phyloP scores from a whole-genome alignment of 768 basidiomycete genomes.

The Russula sp. region DNA sequence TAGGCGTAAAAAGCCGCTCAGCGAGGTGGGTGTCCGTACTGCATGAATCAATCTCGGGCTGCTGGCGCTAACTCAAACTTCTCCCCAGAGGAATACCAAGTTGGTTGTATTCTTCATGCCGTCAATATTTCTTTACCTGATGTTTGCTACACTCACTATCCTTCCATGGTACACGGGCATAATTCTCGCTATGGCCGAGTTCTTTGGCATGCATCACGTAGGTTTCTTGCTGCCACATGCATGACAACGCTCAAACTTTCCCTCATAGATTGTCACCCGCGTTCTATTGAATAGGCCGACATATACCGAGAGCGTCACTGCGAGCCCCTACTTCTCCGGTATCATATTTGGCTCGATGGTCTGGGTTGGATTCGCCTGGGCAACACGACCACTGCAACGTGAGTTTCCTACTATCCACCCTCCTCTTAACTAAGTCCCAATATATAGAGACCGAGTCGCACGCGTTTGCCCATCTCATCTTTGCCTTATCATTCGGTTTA shows the following conservation, averaged over 20 bases:
- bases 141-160: constrained; percentile 78
- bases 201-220: constrained; percentile 93
- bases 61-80: constrained; percentile 5
- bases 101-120: constrained; percentile 77
- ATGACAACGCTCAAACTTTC: constrained; percentile 22
- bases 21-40: constrained; percentile 50
- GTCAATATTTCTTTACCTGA: constrained; percentile 71
- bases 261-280: constrained; percentile 68
- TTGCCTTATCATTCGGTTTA: constrained; percentile 53
- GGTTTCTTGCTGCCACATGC: constrained; percentile 34
- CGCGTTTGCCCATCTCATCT: constrained; percentile 70
- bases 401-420: constrained; percentile 33
- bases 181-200: constrained; percentile 78
- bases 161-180: constrained; percentile 90
- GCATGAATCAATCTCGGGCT: neutral
- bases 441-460: constrained; percentile 70
- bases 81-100: constrained; percentile 70
- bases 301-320: constrained; percentile 78
- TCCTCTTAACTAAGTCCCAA: neutral
- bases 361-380: constrained; percentile 86
- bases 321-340: constrained; percentile 90
- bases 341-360: constrained; percentile 83
- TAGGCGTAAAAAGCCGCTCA: constrained; percentile 62
- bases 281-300: constrained; percentile 79
- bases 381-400: constrained; percentile 73